phyloP scores from a whole-genome alignment of 2,329 filamentous ascomycete species.

The Hortaea sp. region DNA sequence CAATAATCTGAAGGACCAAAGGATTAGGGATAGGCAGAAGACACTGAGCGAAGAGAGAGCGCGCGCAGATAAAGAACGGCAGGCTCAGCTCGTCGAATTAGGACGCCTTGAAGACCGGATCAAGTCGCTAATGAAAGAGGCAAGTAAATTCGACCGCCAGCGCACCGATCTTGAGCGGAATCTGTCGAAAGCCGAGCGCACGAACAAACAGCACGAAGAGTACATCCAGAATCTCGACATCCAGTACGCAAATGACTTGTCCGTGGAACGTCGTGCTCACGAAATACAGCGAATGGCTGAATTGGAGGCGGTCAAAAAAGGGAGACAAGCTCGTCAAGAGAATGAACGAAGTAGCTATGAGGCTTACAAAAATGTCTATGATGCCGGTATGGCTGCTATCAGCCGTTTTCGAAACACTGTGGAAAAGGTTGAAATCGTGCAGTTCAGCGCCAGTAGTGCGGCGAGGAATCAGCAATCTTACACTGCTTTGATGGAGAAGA shows the following conservation, averaged over 20 bases:
- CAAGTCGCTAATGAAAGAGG: too few relatives aligned
- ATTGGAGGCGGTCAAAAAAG: neutral
- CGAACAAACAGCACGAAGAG: neutral
- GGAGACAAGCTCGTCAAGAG: neutral
- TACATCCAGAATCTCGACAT: neutral
- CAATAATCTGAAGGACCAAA: too few relatives aligned
- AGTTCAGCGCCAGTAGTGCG: neutral
- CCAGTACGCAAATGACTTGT: neutral
- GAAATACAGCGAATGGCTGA: neutral
- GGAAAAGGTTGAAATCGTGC: neutral
- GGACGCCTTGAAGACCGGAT: too few relatives aligned
- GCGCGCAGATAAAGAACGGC: too few relatives aligned
- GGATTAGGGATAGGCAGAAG: too few relatives aligned
- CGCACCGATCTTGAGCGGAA: neutral
- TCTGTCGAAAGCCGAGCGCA: neutral
- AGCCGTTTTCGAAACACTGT: neutral
- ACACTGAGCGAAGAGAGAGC: too few relatives aligned
- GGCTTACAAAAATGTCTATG: slow-evolving; percentile 1
- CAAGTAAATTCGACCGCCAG: neutral
- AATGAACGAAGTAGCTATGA: slow-evolving; percentile 1
- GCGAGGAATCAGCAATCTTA: neutral
- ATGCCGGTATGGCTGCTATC: neutral
- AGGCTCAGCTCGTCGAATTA: too few relatives aligned
- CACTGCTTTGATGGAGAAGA: neutral
- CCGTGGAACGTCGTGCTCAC: neutral